A percentile compares a stretch with the other conserved stretches of the same genome.
These are phyloP conservation scores for Euphorbia lathyris DNA, from an alignment of 345 rosid species.

Conservation along the genomic window DNA sequence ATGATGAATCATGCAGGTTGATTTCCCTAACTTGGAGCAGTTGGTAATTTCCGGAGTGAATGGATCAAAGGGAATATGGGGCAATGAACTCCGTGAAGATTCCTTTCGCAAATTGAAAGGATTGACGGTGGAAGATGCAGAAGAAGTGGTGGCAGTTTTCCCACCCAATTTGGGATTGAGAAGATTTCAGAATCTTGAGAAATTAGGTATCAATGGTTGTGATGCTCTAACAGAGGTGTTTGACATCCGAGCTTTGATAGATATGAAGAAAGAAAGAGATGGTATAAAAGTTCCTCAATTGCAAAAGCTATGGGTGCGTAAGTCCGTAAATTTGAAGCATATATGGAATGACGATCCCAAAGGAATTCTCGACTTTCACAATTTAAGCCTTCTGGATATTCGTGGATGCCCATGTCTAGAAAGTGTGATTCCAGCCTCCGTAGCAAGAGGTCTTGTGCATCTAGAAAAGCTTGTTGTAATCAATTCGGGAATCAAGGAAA, in stretches of 20 bases:
- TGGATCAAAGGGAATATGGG: neutral
- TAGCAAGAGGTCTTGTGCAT: no score
- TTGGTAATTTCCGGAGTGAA: neutral
- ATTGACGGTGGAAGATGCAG: neutral
- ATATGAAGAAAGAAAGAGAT: neutral
- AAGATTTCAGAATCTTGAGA: neutral
- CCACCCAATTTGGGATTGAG: neutral
- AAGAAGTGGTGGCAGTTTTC: neutral
- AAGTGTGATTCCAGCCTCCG: conserved; percentile 10
- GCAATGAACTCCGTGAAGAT: neutral
- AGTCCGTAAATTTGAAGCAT: neutral
- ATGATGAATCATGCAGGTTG: conserved; percentile 8
- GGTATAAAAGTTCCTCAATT: neutral
- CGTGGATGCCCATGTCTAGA: neutral
- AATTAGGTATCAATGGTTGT: neutral
- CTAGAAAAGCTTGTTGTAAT: neutral
- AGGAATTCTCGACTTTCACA: conserved; percentile 5
- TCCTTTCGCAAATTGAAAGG: neutral
- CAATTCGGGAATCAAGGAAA: conserved; percentile 10
- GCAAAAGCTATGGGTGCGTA: fast-evolving
- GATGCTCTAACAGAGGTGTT: no score
- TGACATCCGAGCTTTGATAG: neutral
- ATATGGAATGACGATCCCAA: conserved; percentile 12
- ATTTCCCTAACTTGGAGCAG: conserved; percentile 6
- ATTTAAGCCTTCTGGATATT: neutral